Evolutionary conservation across 129 eudicot genomes (phyloP).

Genomic region (Logfia minima): DNA sequence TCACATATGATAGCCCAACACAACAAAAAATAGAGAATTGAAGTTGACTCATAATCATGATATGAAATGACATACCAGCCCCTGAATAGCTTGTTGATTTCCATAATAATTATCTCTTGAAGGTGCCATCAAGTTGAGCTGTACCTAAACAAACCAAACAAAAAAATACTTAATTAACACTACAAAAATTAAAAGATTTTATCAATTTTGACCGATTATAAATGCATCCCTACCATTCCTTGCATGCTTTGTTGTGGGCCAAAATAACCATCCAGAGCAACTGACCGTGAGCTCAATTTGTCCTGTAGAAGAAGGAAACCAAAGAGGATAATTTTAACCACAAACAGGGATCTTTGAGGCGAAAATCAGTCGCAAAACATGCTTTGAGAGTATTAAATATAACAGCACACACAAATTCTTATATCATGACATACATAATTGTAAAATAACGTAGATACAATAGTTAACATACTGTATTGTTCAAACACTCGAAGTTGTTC

Average conservation of each 20-base stretch:
- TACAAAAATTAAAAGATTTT: neutral
- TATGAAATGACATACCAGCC: constrained; percentile 58
- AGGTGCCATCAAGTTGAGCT: constrained; percentile 91
- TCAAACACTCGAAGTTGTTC: neutral
- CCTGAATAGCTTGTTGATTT: constrained; percentile 76
- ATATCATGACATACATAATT: neutral
- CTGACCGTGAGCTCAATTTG: constrained; percentile 69
- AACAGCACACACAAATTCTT: neutral
- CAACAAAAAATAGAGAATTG: neutral
- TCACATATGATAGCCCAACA: neutral
- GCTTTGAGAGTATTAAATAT: neutral
- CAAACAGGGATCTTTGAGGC: neutral
- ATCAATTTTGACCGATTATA: neutral
- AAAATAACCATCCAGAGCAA: constrained; percentile 72
- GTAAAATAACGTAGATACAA: neutral
- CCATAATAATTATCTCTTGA: constrained; percentile 72
- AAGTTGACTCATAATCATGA: constrained; percentile 12
- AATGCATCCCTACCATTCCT: constrained; percentile 70
- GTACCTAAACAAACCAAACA: constrained; percentile 48
- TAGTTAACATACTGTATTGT: neutral
- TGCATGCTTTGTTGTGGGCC: constrained; percentile 76
- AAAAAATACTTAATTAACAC: neutral
- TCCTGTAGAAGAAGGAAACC: constrained; percentile 47
- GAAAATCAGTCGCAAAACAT: neutral
- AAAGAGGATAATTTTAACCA: neutral